phyloP scores from a whole-genome alignment of 2,329 filamentous ascomycete genomes.

The Sphaceloma murrayae region DNA sequence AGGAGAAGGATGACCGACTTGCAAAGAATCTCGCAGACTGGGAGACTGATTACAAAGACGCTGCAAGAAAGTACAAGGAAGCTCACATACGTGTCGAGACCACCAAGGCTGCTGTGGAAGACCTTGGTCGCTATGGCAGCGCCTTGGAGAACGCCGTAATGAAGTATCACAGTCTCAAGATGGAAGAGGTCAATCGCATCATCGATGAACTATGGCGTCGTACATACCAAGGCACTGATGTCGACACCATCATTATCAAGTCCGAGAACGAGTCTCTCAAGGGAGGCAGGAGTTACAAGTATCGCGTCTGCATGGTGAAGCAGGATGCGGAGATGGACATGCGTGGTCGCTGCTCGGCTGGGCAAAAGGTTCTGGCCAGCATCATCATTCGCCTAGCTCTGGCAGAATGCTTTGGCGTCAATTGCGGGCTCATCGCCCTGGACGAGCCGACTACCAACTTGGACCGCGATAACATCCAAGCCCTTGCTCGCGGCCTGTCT shows the following conservation, averaged over 20 bases:
- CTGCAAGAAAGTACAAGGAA: constrained; percentile 70
- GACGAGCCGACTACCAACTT: constrained; percentile 98
- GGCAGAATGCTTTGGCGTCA: constrained; percentile 91
- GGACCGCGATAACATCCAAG: constrained; percentile 87
- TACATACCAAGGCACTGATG: constrained; percentile 94
- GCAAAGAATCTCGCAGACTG: constrained; percentile 65
- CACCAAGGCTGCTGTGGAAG: constrained; percentile 85
- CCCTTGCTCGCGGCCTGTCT: constrained; percentile 73
- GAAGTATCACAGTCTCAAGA: constrained; percentile 91
- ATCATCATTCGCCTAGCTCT: constrained; percentile 96
- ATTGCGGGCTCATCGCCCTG: constrained; percentile 90
- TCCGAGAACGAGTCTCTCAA: constrained; percentile 73
- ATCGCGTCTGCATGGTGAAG: constrained; percentile 95
- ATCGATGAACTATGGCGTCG: constrained; percentile 93
- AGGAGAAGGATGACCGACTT: constrained; percentile 75
- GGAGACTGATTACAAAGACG: constrained; percentile 77
- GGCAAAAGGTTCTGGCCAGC: constrained; percentile 89
- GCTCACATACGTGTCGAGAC: constrained; percentile 83
- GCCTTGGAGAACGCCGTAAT: constrained; percentile 95
- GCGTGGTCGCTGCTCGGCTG: constrained; percentile 92
- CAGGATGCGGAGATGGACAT: constrained; percentile 98
- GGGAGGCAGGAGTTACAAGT: constrained; percentile 83
- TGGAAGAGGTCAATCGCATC: constrained; percentile 96
- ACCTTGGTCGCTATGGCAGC: constrained; percentile 69
- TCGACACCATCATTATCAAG: constrained; percentile 90